Percentiles rank a stretch among this genome's conserved stretches.
phyloP scores from a whole-genome alignment of 2,329 filamentous ascomycete species.

The Aspergillus sp. region DNA sequence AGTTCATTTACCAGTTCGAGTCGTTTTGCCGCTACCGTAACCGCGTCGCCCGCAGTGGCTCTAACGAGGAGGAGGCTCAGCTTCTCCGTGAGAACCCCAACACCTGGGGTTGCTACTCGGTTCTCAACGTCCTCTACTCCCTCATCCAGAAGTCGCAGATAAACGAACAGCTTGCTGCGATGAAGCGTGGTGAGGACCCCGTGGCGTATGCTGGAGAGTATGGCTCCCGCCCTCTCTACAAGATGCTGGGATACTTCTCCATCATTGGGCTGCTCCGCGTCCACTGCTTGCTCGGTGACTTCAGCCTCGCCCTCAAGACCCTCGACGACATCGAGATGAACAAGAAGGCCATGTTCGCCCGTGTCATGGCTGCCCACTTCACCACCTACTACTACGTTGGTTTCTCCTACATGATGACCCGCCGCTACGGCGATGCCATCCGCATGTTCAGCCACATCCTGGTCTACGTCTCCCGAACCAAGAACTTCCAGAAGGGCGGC shows the following conservation, averaged over 20 bases:
- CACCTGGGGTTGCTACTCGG: conserved; percentile 99
- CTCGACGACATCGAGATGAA: conserved; percentile 99
- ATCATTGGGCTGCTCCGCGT: conserved; percentile 96
- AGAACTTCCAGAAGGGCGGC: conserved; percentile 99
- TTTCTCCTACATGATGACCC: conserved; percentile 99
- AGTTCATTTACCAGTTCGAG: conserved; percentile 99
- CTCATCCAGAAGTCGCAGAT: conserved; percentile 98
- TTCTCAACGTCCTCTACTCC: conserved; percentile 98
- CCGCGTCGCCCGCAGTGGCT: conserved; percentile 74
- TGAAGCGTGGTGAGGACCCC: conserved; percentile 91
- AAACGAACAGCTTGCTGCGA: conserved; percentile 91
- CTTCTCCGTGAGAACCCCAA: conserved; percentile 95
- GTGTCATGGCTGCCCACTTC: conserved; percentile 99
- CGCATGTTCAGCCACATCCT: conserved; percentile 99
- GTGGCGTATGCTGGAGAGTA: conserved; percentile 89
- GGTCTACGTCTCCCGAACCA: conserved; percentile 96
- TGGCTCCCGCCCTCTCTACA: conserved; percentile 88
- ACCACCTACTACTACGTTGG: conserved; percentile 99
- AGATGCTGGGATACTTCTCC: conserved; percentile 99
- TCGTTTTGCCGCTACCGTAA: conserved; percentile 97
- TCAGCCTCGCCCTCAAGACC: conserved; percentile 96
- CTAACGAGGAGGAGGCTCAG: conserved; percentile 89
- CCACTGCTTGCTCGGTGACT: conserved; percentile 94
- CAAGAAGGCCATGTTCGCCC: conserved; percentile 99
- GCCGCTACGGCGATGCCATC: conserved; percentile 97